Conservation (phyloP, 2,329 filamentous ascomycete species). For the Furcasterigmium furcatum region DNA sequence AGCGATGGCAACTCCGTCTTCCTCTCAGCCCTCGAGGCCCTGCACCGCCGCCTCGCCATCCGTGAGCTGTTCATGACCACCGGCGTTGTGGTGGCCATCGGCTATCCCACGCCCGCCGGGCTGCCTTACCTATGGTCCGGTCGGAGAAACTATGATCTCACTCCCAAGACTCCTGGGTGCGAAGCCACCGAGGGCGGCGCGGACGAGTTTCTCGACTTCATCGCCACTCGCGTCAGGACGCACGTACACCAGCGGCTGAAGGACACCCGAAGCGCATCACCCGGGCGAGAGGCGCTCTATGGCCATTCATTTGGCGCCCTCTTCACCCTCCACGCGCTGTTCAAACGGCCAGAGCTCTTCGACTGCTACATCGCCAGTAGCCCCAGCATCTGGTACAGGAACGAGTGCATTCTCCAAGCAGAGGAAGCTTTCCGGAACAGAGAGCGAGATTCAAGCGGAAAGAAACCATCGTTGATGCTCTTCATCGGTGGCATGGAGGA, state of each 20-base stretch:
- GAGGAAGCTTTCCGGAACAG: conserved; percentile 19
- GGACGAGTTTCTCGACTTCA: conserved; percentile 38
- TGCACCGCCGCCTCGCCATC: conserved; percentile 12
- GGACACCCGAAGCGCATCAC: conserved; percentile 15
- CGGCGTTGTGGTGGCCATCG: conserved; percentile 26
- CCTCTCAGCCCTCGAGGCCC: conserved; percentile 24
- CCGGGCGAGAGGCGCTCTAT: conserved; percentile 37
- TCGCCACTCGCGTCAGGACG: conserved; percentile 33
- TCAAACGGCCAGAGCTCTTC: conserved; percentile 35
- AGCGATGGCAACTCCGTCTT: conserved; percentile 31
- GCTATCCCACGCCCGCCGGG: conserved; percentile 19
- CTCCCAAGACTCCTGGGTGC: conserved; percentile 17
- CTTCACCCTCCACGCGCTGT: conserved; percentile 40
- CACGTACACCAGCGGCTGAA: conserved; percentile 24
- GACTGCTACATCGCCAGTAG: conserved; percentile 41
- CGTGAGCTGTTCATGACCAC: conserved; percentile 18
- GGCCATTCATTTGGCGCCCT: conserved; percentile 48
- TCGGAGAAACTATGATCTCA: conserved; percentile 25
- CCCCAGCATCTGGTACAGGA: conserved; percentile 45
- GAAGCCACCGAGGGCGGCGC: conserved; percentile 34
- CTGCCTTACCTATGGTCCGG: conserved; percentile 21
- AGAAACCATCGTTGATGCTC: conserved; percentile 22
- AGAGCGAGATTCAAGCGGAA: neutral
- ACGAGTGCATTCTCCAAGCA: conserved; percentile 31
- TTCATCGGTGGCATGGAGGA: conserved; percentile 30